Conservation (phyloP, 2,329 filamentous ascomycete genomes). For the Pestalotiopsis sp. region DNA sequence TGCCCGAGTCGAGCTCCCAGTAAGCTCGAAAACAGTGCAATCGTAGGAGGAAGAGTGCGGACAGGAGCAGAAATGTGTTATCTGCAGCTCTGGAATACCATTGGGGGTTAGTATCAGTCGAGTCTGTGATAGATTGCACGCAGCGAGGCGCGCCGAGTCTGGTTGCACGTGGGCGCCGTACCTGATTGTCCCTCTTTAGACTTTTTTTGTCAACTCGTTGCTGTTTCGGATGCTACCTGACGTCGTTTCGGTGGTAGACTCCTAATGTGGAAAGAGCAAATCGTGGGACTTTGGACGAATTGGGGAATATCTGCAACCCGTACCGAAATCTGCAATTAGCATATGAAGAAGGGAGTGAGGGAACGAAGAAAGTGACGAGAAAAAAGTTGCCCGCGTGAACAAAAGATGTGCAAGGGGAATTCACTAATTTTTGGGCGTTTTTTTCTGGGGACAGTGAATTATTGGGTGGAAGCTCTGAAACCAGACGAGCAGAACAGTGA, state of each 20-base stretch:
- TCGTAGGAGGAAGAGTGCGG: constrained; percentile 3
- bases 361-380: neutral
- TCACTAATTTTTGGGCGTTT: neutral
- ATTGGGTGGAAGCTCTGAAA: neutral
- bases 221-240: constrained; percentile 11
- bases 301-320: constrained; percentile 11
- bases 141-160: neutral
- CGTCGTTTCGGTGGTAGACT: constrained; percentile 11
- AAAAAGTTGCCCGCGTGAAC: neutral
- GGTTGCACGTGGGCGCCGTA: neutral
- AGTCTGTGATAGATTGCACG: neutral
- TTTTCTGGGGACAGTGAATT: constrained; percentile 2
- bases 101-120: neutral
- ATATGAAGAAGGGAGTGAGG: constrained; percentile 1
- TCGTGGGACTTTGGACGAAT: constrained; percentile 10
- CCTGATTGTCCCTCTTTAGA: neutral
- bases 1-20: constrained; percentile 19
- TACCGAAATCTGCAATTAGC: constrained; percentile 9
- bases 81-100: neutral
- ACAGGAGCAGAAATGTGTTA: constrained; percentile 5
- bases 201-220: neutral
- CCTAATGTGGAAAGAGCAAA: constrained; percentile 13
- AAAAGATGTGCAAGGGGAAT: neutral
- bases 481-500: no score
- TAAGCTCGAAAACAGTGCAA: constrained; percentile 14